phyloP scores from a whole-genome alignment of 1,139 yeast species.

The Taphrina populina region DNA sequence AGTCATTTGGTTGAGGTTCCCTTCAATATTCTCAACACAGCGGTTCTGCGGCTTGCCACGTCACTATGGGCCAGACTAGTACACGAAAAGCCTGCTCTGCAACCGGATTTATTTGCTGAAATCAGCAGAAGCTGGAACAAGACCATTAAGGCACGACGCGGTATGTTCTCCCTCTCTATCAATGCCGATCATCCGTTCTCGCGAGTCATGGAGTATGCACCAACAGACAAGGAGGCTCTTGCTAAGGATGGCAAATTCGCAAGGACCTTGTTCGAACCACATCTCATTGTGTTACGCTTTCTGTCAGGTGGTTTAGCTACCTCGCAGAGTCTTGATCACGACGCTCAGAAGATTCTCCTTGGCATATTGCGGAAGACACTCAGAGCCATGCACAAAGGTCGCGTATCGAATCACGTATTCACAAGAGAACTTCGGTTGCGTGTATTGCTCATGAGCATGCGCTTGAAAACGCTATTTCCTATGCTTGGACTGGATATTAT shows the following conservation, averaged over 20 bases:
- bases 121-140: constrained; percentile 67
- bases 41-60: constrained; percentile 64
- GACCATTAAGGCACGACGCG: constrained; percentile 59
- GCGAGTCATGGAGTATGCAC: constrained; percentile 81
- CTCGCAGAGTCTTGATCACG: constrained; percentile 5
- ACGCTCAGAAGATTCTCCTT: constrained; percentile 9
- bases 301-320: constrained; percentile 83
- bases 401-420: constrained; percentile 68
- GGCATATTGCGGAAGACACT: constrained; percentile 12
- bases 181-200: constrained; percentile 61
- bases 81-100: constrained; percentile 61
- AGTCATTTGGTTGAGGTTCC: constrained; percentile 62
- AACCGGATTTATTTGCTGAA: constrained; percentile 66
- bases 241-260: constrained; percentile 44
- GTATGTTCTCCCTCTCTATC: constrained; percentile 66
- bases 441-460: constrained; percentile 65
- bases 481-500: constrained; percentile 4
- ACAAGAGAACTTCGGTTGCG: constrained; percentile 76
- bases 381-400: constrained; percentile 4
- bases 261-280: constrained; percentile 67
- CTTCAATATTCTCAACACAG: constrained; percentile 61
- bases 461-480: constrained; percentile 41
- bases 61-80: constrained; percentile 79
- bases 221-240: constrained; percentile 66
- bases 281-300: constrained; percentile 64